These are phyloP conservation scores for Teratosphaeria viscida DNA, from an alignment of 2,329 filamentous ascomycete species.

Conservation along the genomic window DNA sequence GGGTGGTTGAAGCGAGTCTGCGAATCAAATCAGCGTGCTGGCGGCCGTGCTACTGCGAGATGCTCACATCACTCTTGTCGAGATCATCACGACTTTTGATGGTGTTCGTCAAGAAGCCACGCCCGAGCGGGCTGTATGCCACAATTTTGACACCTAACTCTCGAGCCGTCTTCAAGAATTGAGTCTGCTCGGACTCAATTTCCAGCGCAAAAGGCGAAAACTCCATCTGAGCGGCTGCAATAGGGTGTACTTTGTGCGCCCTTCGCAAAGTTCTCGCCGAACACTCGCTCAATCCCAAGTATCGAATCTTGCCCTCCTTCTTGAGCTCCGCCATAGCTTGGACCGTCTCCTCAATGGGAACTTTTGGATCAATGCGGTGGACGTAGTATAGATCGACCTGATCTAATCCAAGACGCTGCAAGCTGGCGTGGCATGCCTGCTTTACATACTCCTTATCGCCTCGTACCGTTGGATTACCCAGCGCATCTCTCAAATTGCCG, in stretches of 20 bases:
- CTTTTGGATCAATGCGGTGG: conserved; percentile 34
- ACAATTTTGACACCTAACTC: conserved; percentile 38
- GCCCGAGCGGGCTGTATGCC: conserved; percentile 31
- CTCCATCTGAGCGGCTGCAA: conserved; percentile 45
- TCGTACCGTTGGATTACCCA: conserved; percentile 16
- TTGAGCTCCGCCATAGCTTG: conserved; percentile 36
- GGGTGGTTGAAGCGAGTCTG: conserved; percentile 21
- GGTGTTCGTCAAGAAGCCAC: conserved; percentile 33
- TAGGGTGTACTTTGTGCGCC: conserved; percentile 39
- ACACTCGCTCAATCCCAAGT: conserved; percentile 43
- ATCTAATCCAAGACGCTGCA: conserved; percentile 28
- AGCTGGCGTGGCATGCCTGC: conserved; percentile 26
- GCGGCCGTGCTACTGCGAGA: not conserved
- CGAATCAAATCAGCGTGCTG: not conserved
- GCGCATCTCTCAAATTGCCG: conserved; percentile 14
- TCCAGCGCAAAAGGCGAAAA: conserved; percentile 41
- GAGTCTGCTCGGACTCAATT: conserved; percentile 34
- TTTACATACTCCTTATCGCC: conserved; percentile 30
- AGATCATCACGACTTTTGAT: conserved; percentile 32
- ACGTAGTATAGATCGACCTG: conserved; percentile 36
- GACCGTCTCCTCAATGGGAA: conserved; percentile 36
- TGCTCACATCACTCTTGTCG: conserved; percentile 10
- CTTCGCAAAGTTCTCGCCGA: conserved; percentile 40
- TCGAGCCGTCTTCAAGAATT: conserved; percentile 35
- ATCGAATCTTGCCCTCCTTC: conserved; percentile 43